phyloP scores from a whole-genome alignment of 352 stramenopile genomes.

The Phytophthora cactorum region DNA sequence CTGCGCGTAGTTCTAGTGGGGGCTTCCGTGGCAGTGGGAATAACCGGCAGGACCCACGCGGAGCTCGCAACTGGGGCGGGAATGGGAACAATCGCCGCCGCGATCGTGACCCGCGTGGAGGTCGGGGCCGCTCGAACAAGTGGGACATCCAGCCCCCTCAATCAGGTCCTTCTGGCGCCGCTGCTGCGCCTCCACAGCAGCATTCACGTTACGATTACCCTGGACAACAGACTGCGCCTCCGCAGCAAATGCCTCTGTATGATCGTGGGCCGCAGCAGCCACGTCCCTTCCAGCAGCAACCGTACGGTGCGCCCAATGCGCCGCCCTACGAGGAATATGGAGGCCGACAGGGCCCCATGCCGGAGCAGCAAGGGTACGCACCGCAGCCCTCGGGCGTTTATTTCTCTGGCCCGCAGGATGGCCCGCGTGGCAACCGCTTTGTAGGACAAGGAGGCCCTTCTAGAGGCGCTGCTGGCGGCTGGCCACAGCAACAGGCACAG shows the following conservation, averaged over 20 bases:
- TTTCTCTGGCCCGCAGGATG: conserved; percentile 35
- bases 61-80: conserved; percentile 32
- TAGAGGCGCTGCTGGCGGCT: conserved; percentile 32
- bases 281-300: conserved; percentile 39
- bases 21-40: conserved; percentile 19
- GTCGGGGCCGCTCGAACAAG: conserved; percentile 40
- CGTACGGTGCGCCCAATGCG: conserved; percentile 33
- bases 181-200: conserved; percentile 23
- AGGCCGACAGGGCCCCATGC: conserved; percentile 28
- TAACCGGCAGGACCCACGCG: conserved; percentile 33
- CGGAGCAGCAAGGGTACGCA: conserved; percentile 36
- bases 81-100: conserved; percentile 34
- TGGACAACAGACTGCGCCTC: conserved; percentile 36
- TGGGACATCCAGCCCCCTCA: conserved; percentile 45
- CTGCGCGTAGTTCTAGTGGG: conserved; percentile 44
- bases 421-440: conserved; percentile 31
- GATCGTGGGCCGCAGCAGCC: conserved; percentile 32
- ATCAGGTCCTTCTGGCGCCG: conserved; percentile 15
- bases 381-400: conserved; percentile 30
- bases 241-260: conserved; percentile 44
- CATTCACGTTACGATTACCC: conserved; percentile 42
- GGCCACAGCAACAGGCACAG: conserved; percentile 35
- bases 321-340: conserved; percentile 36
- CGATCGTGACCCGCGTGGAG: conserved; percentile 40
- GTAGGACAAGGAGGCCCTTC: conserved; percentile 50